Base-by-base conservation (phyloP, 1,139 yeast species). In the Hyphopichia fennica region DNA sequence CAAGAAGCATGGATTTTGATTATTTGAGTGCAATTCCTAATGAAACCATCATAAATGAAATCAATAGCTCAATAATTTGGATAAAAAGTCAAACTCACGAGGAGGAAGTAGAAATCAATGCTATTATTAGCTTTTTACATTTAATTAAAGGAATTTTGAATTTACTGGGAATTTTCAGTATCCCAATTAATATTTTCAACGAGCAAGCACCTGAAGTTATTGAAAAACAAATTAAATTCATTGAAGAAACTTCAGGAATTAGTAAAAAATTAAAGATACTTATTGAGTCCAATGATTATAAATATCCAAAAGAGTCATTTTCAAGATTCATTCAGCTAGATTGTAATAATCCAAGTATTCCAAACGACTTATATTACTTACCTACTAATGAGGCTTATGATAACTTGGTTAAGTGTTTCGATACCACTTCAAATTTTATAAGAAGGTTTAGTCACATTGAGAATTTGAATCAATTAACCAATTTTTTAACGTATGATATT, bases 321-420 rank as follows among this genome's bases (percentile, higher is more conserved):
- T 67, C 72, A 3, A 77, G 74, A 17, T 78, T 78, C 44, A 79
- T 81, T 42, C 84, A 84, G 34, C 63, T 67, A 38, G 76, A 79
- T 45, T 62, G 76, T 32, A 78, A 77, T 46, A 84, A 84, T 57
- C 73, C 74, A 44, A 74, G 80, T 38, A 87, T 89, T 13, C 83
- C 84, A 1, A 66, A 72, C 31, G 67, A 67, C 0, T 53, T 81
- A 14, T 60, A 60, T 35, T 51, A 48, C 18, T 50, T 66, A 1
- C 52, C 57, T 3, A 49, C 54, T 9, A 46, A 50, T 2, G 57
- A 56, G 16, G 54, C 72, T 1, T 61, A 74, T 35, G 47, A 54
- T 2, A 64, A 64, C 29, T 57, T 81, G 2, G 47, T 50, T 2
- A 54, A 60, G 1, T 58, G 82, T 16, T 63, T 77, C 31, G 45